Evolutionary conservation across 805 yeast species (phyloP).

Genomic region (Suhomyces faveliae): DNA sequence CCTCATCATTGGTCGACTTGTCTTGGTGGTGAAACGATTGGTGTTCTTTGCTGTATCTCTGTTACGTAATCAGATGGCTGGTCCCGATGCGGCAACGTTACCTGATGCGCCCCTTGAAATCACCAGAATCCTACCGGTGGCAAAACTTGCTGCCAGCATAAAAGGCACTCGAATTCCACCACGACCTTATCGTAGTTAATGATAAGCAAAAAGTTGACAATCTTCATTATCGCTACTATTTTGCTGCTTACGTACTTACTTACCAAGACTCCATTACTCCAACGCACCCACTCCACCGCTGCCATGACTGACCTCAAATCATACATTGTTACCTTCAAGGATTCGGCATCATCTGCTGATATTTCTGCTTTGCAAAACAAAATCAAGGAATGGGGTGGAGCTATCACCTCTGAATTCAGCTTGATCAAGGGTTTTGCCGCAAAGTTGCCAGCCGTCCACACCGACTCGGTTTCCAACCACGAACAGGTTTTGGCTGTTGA

Average conservation of each 20-base stretch:
- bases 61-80: neutral
- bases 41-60: neutral
- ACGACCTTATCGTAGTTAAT: neutral
- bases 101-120: slow-evolving; percentile 6
- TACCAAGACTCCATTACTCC: neutral
- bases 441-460: slow-evolving; percentile 55
- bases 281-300: neutral
- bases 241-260: slow-evolving; percentile 5
- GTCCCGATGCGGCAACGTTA: slow-evolving; percentile 2
- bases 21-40: neutral
- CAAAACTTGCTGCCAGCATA: slow-evolving; percentile 3
- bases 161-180: neutral
- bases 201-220: slow-evolving; percentile 4
- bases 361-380: slow-evolving; percentile 45
- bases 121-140: slow-evolving; percentile 5
- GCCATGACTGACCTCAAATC: slow-evolving; percentile 31
- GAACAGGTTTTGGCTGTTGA: slow-evolving; percentile 59
- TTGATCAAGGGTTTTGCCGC: slow-evolving; percentile 67
- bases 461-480: slow-evolving; percentile 45
- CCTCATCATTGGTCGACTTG: neutral
- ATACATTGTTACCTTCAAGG: slow-evolving; percentile 48
- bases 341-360: slow-evolving; percentile 41
- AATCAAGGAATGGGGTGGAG: slow-evolving; percentile 55
- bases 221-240: slow-evolving; percentile 5
- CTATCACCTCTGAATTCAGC: slow-evolving; percentile 56